Conservation (phyloP, 192 early-diverging fungal species). For the Dimargaris cristalligena region DNA sequence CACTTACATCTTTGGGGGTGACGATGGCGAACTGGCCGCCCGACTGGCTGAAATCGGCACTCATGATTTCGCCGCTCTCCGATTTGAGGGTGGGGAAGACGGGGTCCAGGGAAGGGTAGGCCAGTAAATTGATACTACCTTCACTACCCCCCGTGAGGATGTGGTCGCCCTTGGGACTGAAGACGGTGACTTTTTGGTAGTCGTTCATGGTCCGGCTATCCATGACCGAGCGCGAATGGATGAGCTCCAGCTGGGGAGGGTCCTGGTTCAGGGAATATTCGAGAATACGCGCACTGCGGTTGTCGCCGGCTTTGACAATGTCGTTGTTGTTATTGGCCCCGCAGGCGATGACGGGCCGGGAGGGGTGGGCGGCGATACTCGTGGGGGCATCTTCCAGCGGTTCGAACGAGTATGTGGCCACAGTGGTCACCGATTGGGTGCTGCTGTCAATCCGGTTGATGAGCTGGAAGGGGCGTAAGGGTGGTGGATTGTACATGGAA, state of each 20-base stretch:
- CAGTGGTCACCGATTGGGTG: background rate
- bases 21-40: slow-evolving; percentile 1
- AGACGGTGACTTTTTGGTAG: slow-evolving; percentile 9
- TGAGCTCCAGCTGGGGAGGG: background rate
- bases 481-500: no score
- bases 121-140: background rate
- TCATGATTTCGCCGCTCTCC: slow-evolving; percentile 5
- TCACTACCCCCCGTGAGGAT: slow-evolving; percentile 4
- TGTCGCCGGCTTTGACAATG: background rate
- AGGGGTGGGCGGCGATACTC: background rate
- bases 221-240: background rate
- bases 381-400: slow-evolving; percentile 4
- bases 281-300: background rate
- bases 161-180: slow-evolving; percentile 1
- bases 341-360: background rate
- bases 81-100: background rate
- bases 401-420: background rate
- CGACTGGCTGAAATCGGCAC: background rate
- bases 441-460: background rate
- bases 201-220: background rate
- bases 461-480: background rate
- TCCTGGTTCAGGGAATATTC: background rate
- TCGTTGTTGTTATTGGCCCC: background rate
- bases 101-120: background rate
- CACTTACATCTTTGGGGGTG: slow-evolving; percentile 3